These are phyloP conservation scores for Capsella bursapastoris DNA, from an alignment of 345 rosid genomes.

Conservation along the genomic window DNA sequence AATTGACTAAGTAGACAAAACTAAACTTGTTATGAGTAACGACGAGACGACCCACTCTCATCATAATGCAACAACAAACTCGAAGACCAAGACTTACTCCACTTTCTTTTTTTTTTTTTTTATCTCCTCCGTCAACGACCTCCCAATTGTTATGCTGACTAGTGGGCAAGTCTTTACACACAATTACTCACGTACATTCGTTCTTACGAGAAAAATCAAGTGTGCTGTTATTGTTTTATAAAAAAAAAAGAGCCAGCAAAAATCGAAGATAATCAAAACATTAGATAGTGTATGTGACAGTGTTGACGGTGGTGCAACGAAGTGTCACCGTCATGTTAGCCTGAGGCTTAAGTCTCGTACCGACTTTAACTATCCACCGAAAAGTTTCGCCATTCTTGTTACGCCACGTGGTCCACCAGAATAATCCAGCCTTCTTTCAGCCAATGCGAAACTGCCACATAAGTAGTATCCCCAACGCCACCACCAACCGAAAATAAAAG, in stretches of 20 bases:
- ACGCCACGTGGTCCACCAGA: conserved; percentile 33
- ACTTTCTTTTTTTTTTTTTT: conserved; percentile 28
- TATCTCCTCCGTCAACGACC: conserved; percentile 30
- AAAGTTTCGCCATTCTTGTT: conserved; percentile 19
- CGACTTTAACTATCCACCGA: conserved; percentile 43
- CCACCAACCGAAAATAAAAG: background rate
- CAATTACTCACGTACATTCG: background rate
- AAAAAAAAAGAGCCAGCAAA: background rate
- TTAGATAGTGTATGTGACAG: conserved; percentile 29
- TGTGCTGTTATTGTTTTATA: background rate
- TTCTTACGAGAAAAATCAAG: background rate
- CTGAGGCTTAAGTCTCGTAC: conserved; percentile 41
- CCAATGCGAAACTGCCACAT: conserved; percentile 32
- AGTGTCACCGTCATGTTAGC: conserved; percentile 41
- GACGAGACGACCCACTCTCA: conserved; percentile 34
- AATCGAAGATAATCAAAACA: background rate
- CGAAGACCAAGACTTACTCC: conserved; percentile 45
- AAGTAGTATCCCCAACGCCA: conserved; percentile 26
- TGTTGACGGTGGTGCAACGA: conserved; percentile 42
- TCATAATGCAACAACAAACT: conserved; percentile 32
- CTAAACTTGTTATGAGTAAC: conserved; percentile 23
- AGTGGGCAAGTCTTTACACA: conserved; percentile 34
- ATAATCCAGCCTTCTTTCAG: conserved; percentile 5
- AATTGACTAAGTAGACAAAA: conserved; percentile 43
- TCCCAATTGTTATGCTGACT: conserved; percentile 29